Base-by-base conservation (phyloP, 306 rosid genomes). In the Cucurbita ficifolia region DNA sequence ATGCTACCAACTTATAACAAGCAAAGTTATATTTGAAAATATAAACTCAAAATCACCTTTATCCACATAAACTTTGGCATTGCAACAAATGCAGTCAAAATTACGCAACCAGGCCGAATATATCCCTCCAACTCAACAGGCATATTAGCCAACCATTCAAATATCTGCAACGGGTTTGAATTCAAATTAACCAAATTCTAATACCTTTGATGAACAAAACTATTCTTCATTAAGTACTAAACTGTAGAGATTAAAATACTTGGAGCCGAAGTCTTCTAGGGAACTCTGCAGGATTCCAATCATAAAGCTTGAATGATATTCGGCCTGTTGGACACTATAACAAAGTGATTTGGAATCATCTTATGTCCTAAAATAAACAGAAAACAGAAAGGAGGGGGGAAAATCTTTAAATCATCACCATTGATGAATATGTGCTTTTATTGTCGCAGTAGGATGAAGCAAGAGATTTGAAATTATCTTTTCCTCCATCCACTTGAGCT, bases 251-350 rank as follows among this genome's bases (percentile, higher is more conserved):
- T 58, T 88, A 76, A 87, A 86, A 70, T 95, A 95, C 99, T 95
- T 95, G 99, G 84, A 86, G 96, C 51, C 99, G 92, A 49, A 95
- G 99, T 85, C 97, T 81, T 87, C 99, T 89, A 56, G 99, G 99
- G 70, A 95, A 95, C 43, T 95, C 99, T 0, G 99, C 99, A 29
- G 99, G 99, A 80, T 95, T 95, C 99, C 99, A 95, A 81, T 95
- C 99, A 62, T 95, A 95, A 65, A 95, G 99, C 89, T 95, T 95
- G 82, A 95, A 95, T 29, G 99, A 95, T 77, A 95, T 80, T 74
- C 99, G 96, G 76, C 99, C 99, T 76, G 99, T 91, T 35, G 95
- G 96, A 77, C 99, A 95, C 99, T 95, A 82, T 86, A 91, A 84
- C 59, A 67, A 70, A 40, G 17, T 40, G 17, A 86, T 73, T 48